These are phyloP conservation scores for Pyrus hybrid DNA, from an alignment of 331 rosid species.

Conservation along the genomic window DNA sequence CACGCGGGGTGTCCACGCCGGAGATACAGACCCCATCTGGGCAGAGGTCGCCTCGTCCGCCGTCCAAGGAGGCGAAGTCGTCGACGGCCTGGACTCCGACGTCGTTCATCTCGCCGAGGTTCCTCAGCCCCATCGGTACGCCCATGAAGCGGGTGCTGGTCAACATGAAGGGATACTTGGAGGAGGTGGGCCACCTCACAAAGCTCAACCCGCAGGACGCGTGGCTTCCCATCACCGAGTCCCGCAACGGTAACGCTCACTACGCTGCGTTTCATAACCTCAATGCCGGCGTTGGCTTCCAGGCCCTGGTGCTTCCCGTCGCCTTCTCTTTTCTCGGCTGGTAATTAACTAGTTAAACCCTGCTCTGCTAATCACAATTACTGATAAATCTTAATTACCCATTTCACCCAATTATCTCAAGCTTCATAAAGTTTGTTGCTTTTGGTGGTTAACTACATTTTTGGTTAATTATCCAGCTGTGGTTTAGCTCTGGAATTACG, in stretches of 20 bases:
- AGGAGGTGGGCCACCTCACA: slow-evolving; percentile 91
- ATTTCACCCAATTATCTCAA: not conserved
- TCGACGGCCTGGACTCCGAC: slow-evolving; percentile 97
- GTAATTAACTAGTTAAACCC: slow-evolving; percentile 20
- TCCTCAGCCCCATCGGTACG: slow-evolving; percentile 95
- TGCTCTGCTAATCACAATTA: not conserved
- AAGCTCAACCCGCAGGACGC: slow-evolving; percentile 98
- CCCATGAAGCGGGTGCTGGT: slow-evolving; percentile 91
- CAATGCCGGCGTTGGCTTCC: slow-evolving; percentile 95
- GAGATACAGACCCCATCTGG: slow-evolving; percentile 86
- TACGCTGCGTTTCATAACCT: slow-evolving; percentile 97
- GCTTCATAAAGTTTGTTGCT: not conserved
- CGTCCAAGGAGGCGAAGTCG: slow-evolving; percentile 75
- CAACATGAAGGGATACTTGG: slow-evolving; percentile 93
- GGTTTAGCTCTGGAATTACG: not conserved
- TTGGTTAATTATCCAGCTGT: not conserved
- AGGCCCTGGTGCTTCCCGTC: slow-evolving; percentile 84
- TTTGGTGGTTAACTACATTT: not conserved
- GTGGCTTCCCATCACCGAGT: slow-evolving; percentile 97
- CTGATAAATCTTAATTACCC: not conserved
- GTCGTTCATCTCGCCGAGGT: slow-evolving; percentile 89
- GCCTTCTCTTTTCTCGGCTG: slow-evolving; percentile 97
- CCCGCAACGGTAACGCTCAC: slow-evolving; percentile 94
- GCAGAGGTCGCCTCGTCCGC: slow-evolving; percentile 78
- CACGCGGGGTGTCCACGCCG: slow-evolving; percentile 84